These are phyloP conservation scores for Leccinellum luteum DNA, from an alignment of 768 basidiomycete species.

Conservation along the genomic window DNA sequence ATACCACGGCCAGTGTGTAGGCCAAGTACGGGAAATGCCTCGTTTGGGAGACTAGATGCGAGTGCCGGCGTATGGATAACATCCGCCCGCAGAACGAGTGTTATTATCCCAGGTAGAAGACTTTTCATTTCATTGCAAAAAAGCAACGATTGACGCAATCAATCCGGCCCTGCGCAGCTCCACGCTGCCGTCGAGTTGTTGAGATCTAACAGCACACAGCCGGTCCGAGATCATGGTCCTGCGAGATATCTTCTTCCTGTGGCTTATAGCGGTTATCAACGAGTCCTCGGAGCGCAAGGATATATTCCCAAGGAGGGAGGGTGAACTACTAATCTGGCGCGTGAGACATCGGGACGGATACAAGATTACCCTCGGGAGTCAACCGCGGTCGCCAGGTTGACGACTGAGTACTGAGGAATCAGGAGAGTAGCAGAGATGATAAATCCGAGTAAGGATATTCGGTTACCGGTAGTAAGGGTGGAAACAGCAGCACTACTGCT, in stretches of 20 bases:
- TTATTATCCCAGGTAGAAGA: neutral
- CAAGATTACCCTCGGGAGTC: slow-evolving; percentile 16
- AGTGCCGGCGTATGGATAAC: neutral
- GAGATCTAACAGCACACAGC: slow-evolving; percentile 8
- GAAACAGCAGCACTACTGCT: neutral
- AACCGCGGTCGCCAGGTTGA: slow-evolving; percentile 18
- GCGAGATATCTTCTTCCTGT: slow-evolving; percentile 6
- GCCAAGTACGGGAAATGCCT: slow-evolving; percentile 3
- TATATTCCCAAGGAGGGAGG: slow-evolving; percentile 11
- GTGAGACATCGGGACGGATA: slow-evolving; percentile 22
- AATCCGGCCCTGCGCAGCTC: slow-evolving; percentile 8
- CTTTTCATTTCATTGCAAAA: slow-evolving; percentile 5
- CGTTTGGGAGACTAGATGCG: slow-evolving; percentile 2
- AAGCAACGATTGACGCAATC: slow-evolving; percentile 14
- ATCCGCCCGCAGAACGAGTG: neutral
- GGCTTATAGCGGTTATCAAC: slow-evolving; percentile 5
- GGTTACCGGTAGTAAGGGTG: neutral
- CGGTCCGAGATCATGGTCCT: slow-evolving; percentile 10
- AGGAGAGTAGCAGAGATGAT: slow-evolving; percentile 3
- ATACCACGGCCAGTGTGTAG: slow-evolving; percentile 15
- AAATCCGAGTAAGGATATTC: slow-evolving; percentile 4
- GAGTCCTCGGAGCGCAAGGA: slow-evolving; percentile 29
- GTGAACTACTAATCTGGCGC: slow-evolving; percentile 16
- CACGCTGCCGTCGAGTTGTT: slow-evolving; percentile 3
- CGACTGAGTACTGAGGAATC: neutral